Percentiles rank a stretch among this genome's conserved stretches.
Conservation (phyloP, 2,329 filamentous ascomycete genomes). For the Atkinsonella texensis region DNA sequence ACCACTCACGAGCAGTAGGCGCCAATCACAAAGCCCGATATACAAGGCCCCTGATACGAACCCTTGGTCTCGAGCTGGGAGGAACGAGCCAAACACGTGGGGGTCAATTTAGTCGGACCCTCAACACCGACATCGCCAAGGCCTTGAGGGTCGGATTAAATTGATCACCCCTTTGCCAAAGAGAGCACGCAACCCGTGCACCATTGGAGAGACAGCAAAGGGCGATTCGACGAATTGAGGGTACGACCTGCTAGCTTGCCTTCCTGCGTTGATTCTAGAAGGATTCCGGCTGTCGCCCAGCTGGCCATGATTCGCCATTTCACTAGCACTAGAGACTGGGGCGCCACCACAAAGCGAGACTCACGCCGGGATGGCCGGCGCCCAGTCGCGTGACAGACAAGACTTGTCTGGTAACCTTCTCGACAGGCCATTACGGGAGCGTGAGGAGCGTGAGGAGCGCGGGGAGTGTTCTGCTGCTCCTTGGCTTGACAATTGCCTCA, state of each 20-base stretch:
- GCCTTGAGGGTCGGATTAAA: too few relatives aligned
- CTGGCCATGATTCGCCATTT: conserved; percentile 3
- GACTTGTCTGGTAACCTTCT: too few relatives aligned
- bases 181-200: neutral
- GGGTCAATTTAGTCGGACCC: too few relatives aligned
- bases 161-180: neutral
- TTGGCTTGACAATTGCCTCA: neutral
- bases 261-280: conserved; percentile 6
- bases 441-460: too few relatives aligned
- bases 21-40: conserved; percentile 7
- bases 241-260: neutral
- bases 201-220: neutral
- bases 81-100: neutral
- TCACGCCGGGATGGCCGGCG: conserved; percentile 1
- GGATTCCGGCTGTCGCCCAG: conserved; percentile 2
- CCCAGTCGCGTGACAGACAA: neutral
- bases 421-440: too few relatives aligned
- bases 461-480: too few relatives aligned
- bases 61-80: conserved; percentile 1
- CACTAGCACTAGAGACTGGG: neutral
- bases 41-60: conserved; percentile 2
- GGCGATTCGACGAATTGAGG: neutral
- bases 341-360: conserved; percentile 3
- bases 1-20: conserved; percentile 5
- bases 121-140: too few relatives aligned